Evolutionary conservation across 331 rosid species (phyloP).

Genomic region (Quercus lobata): DNA sequence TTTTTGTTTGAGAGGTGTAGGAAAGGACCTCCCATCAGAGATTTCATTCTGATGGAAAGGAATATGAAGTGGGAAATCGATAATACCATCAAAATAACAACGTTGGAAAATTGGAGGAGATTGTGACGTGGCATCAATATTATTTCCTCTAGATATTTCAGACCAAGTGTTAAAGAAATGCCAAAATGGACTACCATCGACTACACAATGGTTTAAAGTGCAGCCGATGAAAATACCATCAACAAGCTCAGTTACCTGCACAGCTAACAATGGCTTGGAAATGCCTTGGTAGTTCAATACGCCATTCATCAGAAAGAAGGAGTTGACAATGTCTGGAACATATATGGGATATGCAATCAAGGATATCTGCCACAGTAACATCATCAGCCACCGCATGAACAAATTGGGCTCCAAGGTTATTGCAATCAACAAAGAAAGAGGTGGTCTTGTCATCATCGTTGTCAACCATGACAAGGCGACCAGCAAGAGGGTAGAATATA

Average conservation of each 20-base stretch:
- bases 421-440: too few species aligned
- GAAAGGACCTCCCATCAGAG: not conserved
- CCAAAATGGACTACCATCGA: conserved; percentile 49
- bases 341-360: too few species aligned
- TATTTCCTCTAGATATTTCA: not conserved
- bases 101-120: not conserved
- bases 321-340: too few species aligned
- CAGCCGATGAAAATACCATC: conserved; percentile 42
- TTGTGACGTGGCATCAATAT: not conserved
- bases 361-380: too few species aligned
- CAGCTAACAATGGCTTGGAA: too few species aligned
- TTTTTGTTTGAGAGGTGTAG: too few species aligned
- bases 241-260: conserved; percentile 37
- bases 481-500: conserved; percentile 8
- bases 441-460: too few species aligned
- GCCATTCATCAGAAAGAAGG: too few species aligned
- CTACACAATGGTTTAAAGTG: conserved; percentile 39
- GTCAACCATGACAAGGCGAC: too few species aligned
- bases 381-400: too few species aligned
- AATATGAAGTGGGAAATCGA: conserved; percentile 1
- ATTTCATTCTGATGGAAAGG: not conserved
- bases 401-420: too few species aligned
- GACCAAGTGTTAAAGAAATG: conserved; percentile 47
- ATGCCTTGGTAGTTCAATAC: too few species aligned
- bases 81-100: not conserved